Evolutionary conservation across 805 yeast species (phyloP).

Genomic region (Lipomyces lipofer): DNA sequence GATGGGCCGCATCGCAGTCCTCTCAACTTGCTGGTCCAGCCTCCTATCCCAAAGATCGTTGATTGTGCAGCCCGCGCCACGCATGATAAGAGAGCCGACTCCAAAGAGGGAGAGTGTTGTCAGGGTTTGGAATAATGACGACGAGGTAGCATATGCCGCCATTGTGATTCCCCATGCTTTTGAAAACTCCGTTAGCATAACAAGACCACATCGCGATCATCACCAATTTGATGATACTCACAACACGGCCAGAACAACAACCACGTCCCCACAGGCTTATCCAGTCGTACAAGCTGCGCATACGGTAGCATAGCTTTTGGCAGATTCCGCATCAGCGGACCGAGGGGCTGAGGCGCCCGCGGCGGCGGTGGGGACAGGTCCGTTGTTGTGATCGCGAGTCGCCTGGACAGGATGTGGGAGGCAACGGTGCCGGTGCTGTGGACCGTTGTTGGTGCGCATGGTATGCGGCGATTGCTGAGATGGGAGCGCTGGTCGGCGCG

Average conservation of each 20-base stretch:
- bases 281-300: conserved; percentile 87
- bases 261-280: conserved; percentile 95
- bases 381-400: background rate
- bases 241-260: conserved; percentile 75
- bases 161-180: conserved; percentile 82
- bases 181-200: background rate
- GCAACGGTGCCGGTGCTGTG: too few species aligned
- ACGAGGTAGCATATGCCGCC: conserved; percentile 72
- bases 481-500: too few species aligned
- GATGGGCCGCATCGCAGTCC: conserved; percentile 90
- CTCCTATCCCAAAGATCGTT: conserved; percentile 86
- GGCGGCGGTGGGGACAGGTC: background rate
- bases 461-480: too few species aligned
- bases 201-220: background rate
- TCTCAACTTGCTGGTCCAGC: conserved; percentile 78
- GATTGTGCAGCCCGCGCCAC: conserved; percentile 97
- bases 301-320: conserved; percentile 83
- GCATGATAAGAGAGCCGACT: conserved; percentile 83
- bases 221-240: conserved; percentile 9
- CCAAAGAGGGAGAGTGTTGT: conserved; percentile 71
- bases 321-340: conserved; percentile 56
- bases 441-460: too few species aligned
- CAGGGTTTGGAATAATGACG: conserved; percentile 63
- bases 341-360: conserved; percentile 28
- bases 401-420: too few species aligned